Evolutionary conservation across 2,329 filamentous ascomycete genomes (phyloP).

Genomic region (Leptographium lundbergii): DNA sequence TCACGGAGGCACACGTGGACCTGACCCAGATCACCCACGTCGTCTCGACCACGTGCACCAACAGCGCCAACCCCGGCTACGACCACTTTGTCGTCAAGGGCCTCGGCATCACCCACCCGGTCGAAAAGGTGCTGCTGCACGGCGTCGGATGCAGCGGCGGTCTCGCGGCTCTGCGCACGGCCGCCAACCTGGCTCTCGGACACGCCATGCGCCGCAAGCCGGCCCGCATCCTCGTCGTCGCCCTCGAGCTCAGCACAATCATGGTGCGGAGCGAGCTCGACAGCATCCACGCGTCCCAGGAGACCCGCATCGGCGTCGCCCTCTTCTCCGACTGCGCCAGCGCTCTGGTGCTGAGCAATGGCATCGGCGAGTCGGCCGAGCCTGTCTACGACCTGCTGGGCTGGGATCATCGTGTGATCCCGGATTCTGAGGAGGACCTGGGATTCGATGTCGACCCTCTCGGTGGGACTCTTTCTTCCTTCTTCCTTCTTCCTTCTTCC

Average conservation of each 20-base stretch:
- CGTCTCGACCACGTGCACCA: conserved; percentile 55
- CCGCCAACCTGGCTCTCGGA: conserved; percentile 53
- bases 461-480: conserved; percentile 26
- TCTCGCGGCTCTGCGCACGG: conserved; percentile 47
- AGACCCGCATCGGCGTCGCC: conserved; percentile 51
- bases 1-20: conserved; percentile 39
- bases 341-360: conserved; percentile 51
- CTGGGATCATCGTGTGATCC: conserved; percentile 51
- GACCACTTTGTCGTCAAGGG: conserved; percentile 51
- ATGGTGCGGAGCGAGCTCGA: conserved; percentile 54
- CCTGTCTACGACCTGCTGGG: conserved; percentile 46
- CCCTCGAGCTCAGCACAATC: conserved; percentile 49
- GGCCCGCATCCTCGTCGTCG: conserved; percentile 52
- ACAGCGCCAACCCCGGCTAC: conserved; percentile 57
- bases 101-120: conserved; percentile 41
- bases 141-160: conserved; percentile 56
- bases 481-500: not conserved
- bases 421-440: conserved; percentile 48
- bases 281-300: conserved; percentile 43
- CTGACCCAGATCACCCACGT: conserved; percentile 48
- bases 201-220: conserved; percentile 44
- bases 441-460: conserved; percentile 52
- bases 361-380: conserved; percentile 31
- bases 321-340: conserved; percentile 63
- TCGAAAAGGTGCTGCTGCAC: conserved; percentile 53